A percentile compares a stretch with the other conserved stretches of the same genome.
Evolutionary conservation across 2,329 filamentous ascomycete species (phyloP).

Genomic region (Phoma sp.): DNA sequence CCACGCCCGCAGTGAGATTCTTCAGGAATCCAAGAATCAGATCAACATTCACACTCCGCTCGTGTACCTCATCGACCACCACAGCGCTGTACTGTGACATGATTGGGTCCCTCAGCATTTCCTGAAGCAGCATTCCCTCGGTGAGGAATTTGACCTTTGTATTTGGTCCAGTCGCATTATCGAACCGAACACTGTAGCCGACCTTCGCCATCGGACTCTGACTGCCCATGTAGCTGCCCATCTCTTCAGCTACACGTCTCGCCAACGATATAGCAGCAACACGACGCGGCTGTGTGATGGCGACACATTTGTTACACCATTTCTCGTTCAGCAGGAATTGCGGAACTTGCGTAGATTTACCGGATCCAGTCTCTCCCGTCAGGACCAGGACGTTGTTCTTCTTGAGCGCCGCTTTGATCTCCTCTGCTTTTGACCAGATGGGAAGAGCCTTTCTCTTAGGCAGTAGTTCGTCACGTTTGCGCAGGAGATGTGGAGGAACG

Average conservation of each 20-base stretch:
- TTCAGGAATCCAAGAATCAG: conserved; percentile 87
- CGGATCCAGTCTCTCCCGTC: conserved; percentile 92
- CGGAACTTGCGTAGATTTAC: conserved; percentile 95
- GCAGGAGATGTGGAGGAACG: conserved; percentile 36
- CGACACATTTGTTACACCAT: conserved; percentile 82
- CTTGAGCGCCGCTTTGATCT: conserved; percentile 69
- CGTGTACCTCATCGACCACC: conserved; percentile 95
- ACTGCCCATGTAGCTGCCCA: conserved; percentile 68
- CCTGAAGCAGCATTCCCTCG: conserved; percentile 94
- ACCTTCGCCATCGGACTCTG: conserved; percentile 69
- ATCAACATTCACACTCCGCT: conserved; percentile 93
- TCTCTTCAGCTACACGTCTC: conserved; percentile 83
- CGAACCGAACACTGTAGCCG: conserved; percentile 94
- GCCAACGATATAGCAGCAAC: conserved; percentile 93
- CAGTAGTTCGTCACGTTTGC: conserved; percentile 56
- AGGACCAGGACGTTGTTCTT: conserved; percentile 78
- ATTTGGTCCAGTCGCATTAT: conserved; percentile 81
- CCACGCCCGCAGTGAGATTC: conserved; percentile 69
- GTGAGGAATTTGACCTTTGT: conserved; percentile 92
- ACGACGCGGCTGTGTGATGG: conserved; percentile 90
- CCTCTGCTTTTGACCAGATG: conserved; percentile 75
- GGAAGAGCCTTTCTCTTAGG: conserved; percentile 71
- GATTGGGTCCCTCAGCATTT: conserved; percentile 84
- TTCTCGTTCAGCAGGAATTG: conserved; percentile 81
- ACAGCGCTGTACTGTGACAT: conserved; percentile 86